These are phyloP conservation scores for Geranium incanum DNA, from an alignment of 441 rosid species.

Conservation along the genomic window DNA sequence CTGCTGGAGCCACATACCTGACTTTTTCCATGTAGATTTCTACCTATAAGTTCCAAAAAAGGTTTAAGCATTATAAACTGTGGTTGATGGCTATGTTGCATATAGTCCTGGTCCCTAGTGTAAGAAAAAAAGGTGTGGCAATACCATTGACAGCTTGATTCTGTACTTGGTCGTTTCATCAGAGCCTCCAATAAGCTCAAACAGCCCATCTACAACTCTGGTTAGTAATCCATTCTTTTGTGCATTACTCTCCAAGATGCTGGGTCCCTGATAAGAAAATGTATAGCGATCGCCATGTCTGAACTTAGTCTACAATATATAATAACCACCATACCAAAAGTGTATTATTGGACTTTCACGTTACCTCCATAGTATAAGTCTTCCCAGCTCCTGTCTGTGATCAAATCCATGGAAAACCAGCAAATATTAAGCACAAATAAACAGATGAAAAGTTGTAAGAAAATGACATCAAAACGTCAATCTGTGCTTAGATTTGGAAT, in stretches of 20 bases:
- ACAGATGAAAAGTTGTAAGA: too few species aligned
- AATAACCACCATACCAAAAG: constrained; percentile 2
- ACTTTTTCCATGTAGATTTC: constrained; percentile 95
- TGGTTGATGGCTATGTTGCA: constrained; percentile 14
- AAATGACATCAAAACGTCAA: background rate
- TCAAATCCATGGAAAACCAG: constrained; percentile 18
- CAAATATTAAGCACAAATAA: constrained; percentile 9
- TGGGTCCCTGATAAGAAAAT: constrained; percentile 45
- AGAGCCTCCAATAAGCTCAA: constrained; percentile 36
- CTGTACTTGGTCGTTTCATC: constrained; percentile 33
- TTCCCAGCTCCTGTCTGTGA: constrained; percentile 93
- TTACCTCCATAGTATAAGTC: constrained; percentile 82
- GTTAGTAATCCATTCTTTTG: constrained; percentile 63
- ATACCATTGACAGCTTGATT: constrained; percentile 60
- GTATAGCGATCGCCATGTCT: constrained; percentile 1
- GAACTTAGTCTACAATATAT: background rate
- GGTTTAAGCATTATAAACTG: constrained; percentile 5
- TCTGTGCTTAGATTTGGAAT: background rate
- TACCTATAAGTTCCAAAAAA: constrained; percentile 38
- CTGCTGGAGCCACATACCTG: constrained; percentile 35
- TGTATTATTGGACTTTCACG: constrained; percentile 11
- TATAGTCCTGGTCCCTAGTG: background rate
- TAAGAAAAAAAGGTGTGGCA: constrained; percentile 10
- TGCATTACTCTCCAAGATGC: constrained; percentile 46
- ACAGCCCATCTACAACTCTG: constrained; percentile 53